Base-by-base conservation (phyloP, 495 filamentous ascomycete genomes). In the Hypomontagnella submonticulosa region DNA sequence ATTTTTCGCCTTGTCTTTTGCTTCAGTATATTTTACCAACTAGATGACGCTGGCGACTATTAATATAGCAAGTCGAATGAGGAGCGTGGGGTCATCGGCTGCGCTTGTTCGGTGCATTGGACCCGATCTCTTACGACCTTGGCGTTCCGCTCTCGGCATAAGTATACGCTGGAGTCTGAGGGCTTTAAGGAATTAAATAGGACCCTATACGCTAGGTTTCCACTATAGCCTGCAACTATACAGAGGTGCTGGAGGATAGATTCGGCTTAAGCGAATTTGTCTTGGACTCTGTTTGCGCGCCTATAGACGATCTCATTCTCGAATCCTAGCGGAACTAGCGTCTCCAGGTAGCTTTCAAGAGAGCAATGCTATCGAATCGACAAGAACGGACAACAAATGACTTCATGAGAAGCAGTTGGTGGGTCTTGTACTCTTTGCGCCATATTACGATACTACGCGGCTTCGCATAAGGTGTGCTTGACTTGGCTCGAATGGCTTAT, bases 111-210 rank as follows among this genome's bases (percentile, higher is more conserved):
- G 65, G 65, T 34, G 42, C 43, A 68, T 68, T 53, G 54, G 15
- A 46, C 49, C 65, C 65, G 65, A 62, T 20, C 37, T 52, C 40
- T 41, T 36, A 41, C 23, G 12, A 49, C 43, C 58, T 63, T 62
- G 58, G 53, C 58, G 13, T 62, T 62, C 64, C 64, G 58, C 42
- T 58, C 51, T 67, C 64, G 65, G 65, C 59, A 50, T 30, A 18
- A 49, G 9, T 43, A 40, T 38, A 46, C 4, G 32, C 49, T 61
- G 47, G 27, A 52, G n/a, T 7, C 11, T 16, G 18, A 40, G n/a
- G 13, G 27, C 8, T 4, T n/a, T 19, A 4, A 6, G 47, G 41
- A 37, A 38, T 12, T 8, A 3, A 38, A 51, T 47, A 50, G 38
- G 8, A 40, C 9, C 9, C 37, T 1, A 9, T 12, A 40, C 3